Base-by-base conservation (phyloP, 345 rosid species). In the Syzygium aqueum region DNA sequence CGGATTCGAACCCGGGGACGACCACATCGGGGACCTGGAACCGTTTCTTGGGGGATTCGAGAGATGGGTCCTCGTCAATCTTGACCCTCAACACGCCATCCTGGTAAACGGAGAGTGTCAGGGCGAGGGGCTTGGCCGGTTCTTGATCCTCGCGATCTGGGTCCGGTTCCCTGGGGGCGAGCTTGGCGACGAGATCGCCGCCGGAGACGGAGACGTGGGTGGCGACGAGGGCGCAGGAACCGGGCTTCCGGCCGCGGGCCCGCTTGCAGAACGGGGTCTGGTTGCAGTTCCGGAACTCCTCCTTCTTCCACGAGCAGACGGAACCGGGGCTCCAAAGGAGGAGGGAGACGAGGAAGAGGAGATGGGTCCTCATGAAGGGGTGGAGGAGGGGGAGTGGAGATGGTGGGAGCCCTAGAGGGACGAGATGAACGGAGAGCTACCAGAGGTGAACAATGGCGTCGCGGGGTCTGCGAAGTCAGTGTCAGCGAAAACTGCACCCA, bases 231-330 rank as follows among this genome's bases (percentile, higher is more conserved):
- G 94, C 88, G 89, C 90, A 94, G 85, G 93, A 73, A 12, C 96
- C 97, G 65, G 99, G 98, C 46, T 92, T 82, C 53, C 97, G 97
- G 53, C 93, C 89, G 87, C 99, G 95, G 89, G 96, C 97, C 52
- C 97, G 98, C 90, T 96, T 94, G 96, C 99, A 98, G 91, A 98
- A 98, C 6, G 99, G 99, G 65, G 98, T 95, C 87, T 98, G 98
- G 77, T 96, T 88, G 86, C 99, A 98, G 94, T 89, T 93, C 23
- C 99, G 93, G 86, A 98, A 98, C 91, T 98, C 99, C 17, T 98
- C 99, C 84, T 93, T 95, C 90, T 98, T 98, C 99, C 98, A 98
- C 33, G 99, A 95, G 56, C 88, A 85, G 82, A 89, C 92, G 16
- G 85, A 16, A 53, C 90, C 80, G 84, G 91, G 94, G 21, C 90